A percentile compares a stretch with the other conserved stretches of the same genome.
Conservation (phyloP, 108 stramenopile species). For the Cyclostephanos invisitatus region DNA sequence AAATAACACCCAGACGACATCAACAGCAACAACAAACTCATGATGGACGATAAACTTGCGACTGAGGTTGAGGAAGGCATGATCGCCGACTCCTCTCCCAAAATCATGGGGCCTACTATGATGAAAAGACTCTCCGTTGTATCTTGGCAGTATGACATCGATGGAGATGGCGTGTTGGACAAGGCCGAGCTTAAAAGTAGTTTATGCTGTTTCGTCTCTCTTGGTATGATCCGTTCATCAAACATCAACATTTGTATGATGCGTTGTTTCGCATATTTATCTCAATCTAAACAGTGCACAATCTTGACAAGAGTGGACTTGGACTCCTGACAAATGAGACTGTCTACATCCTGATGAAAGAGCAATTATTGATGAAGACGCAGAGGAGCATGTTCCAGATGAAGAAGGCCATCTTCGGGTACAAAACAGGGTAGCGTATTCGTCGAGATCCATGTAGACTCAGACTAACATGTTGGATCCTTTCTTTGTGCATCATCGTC, state of each 20-base stretch:
- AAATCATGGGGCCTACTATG: too few species aligned
- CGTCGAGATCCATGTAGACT: neutral
- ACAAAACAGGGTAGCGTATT: neutral
- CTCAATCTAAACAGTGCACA: constrained; percentile 14
- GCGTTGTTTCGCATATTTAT: too few species aligned
- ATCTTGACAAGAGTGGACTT: constrained; percentile 29
- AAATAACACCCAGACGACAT: too few species aligned
- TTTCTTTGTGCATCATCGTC: too few species aligned
- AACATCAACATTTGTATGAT: too few species aligned
- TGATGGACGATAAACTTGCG: too few species aligned
- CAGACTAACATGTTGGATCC: too few species aligned
- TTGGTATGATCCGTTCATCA: too few species aligned
- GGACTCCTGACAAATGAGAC: constrained; percentile 39
- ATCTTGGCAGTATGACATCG: constrained; percentile 44
- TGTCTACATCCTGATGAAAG: constrained; percentile 37
- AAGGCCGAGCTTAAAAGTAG: constrained; percentile 14
- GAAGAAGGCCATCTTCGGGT: constrained; percentile 27
- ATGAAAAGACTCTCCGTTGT: too few species aligned
- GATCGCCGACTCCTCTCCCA: too few species aligned
- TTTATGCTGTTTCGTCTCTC: constrained; percentile 2
- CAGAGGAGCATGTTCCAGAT: constrained; percentile 24
- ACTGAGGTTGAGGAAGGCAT: too few species aligned
- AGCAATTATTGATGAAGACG: constrained; percentile 14
- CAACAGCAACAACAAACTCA: too few species aligned
- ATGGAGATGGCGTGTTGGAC: constrained; percentile 46